phyloP scores from a whole-genome alignment of 495 filamentous ascomycete genomes.

The Aspergillus leporis region DNA sequence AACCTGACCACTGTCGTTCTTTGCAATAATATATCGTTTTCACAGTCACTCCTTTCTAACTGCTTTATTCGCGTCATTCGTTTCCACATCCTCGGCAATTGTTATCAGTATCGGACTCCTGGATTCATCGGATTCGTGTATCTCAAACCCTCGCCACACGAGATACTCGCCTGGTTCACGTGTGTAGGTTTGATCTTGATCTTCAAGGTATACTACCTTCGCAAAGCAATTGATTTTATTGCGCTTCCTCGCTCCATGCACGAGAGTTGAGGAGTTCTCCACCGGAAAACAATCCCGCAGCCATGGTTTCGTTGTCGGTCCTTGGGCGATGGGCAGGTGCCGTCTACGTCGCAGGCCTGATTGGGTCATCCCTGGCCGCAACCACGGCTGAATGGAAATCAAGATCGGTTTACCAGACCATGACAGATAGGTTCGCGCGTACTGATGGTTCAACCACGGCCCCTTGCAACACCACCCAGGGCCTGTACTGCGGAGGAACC shows the following conservation, averaged over 20 bases:
- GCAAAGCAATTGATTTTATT: neutral
- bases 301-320: slow-evolving; percentile 4
- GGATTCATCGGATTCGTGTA: neutral
- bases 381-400: slow-evolving; percentile 16
- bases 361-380: neutral
- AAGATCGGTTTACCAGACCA: slow-evolving; percentile 71
- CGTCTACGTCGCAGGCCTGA: neutral
- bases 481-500: slow-evolving; percentile 73
- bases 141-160: no score
- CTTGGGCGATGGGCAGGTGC: neutral
- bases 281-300: neutral
- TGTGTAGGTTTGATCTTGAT: neutral
- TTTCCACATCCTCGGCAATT: neutral
- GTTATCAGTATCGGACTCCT: neutral
- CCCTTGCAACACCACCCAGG: slow-evolving; percentile 38
- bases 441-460: slow-evolving; percentile 61
- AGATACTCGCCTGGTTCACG: neutral
- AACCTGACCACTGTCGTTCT: slow-evolving; percentile 5
- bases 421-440: slow-evolving; percentile 75
- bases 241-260: neutral
- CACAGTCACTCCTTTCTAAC: neutral
- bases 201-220: neutral
- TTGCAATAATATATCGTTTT: neutral
- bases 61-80: neutral
- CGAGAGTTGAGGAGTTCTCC: neutral